Evolutionary conservation across 805 yeast species (phyloP).

Genomic region (Teunomyces cretensis): DNA sequence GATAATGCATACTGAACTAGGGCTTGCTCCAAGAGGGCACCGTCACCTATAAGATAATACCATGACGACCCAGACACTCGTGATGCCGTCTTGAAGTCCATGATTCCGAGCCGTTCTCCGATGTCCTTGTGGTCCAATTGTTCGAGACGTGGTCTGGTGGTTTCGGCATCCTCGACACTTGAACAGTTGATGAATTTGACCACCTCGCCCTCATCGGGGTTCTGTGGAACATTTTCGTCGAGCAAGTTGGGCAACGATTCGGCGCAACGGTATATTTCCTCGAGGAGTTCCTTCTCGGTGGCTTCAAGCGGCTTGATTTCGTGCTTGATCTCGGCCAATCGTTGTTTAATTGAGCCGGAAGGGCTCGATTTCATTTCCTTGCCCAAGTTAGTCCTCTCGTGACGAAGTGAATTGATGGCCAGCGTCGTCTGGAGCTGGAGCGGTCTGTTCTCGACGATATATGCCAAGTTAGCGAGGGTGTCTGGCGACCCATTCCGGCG

Average conservation of each 20-base stretch:
- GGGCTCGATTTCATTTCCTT: constrained; percentile 17
- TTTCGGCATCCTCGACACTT: constrained; percentile 26
- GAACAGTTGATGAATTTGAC: constrained; percentile 54
- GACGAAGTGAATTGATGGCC: constrained; percentile 25
- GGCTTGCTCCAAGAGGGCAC: constrained; percentile 88
- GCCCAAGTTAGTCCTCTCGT: constrained; percentile 27
- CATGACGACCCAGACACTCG: constrained; percentile 81
- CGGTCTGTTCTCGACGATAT: constrained; percentile 24
- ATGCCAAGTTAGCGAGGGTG: constrained; percentile 20
- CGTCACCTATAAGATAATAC: constrained; percentile 82
- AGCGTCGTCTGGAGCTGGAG: constrained; percentile 20
- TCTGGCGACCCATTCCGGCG: constrained; percentile 23
- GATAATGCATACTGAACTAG: constrained; percentile 74
- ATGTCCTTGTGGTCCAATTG: constrained; percentile 64
- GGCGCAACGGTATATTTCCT: constrained; percentile 37
- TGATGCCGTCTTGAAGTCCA: constrained; percentile 74
- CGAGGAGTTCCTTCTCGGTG: constrained; percentile 27
- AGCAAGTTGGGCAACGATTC: constrained; percentile 65
- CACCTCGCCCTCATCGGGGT: constrained; percentile 41
- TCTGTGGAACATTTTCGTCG: constrained; percentile 45
- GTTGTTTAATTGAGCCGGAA: constrained; percentile 12
- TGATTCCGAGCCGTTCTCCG: constrained; percentile 62
- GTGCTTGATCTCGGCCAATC: constrained; percentile 24
- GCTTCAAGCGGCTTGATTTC: constrained; percentile 27
- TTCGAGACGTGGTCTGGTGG: constrained; percentile 10